Conservation (phyloP, 2,329 filamentous ascomycete species). For the Myotisia sp. region DNA sequence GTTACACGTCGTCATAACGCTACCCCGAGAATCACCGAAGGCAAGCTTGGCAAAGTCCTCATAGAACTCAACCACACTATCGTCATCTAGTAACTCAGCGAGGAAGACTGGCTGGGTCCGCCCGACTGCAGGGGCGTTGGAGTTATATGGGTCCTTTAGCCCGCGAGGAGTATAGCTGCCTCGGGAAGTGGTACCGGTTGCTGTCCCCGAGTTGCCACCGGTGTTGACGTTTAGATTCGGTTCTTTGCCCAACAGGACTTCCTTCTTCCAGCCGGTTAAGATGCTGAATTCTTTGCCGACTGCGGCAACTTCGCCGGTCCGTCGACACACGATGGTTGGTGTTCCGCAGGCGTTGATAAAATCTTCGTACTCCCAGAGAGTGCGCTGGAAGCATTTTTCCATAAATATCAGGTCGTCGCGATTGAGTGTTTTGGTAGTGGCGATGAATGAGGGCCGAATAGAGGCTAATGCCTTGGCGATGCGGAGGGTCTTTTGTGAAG, state of each 20-base stretch:
- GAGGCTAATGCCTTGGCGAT: conserved; percentile 80
- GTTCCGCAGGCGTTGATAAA: conserved; percentile 79
- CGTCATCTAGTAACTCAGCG: conserved; percentile 83
- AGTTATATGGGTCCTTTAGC: conserved; percentile 19
- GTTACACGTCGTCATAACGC: conserved; percentile 68
- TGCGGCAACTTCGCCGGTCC: conserved; percentile 86
- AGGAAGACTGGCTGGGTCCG: conserved; percentile 70
- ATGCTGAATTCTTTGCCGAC: conserved; percentile 96
- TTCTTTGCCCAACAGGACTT: conserved; percentile 74
- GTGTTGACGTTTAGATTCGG: conserved; percentile 77
- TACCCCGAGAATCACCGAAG: conserved; percentile 78
- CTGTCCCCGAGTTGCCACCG: conserved; percentile 34
- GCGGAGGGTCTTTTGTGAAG: conserved; percentile 58
- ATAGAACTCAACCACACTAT: conserved; percentile 86
- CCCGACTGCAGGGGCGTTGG: conserved; percentile 22
- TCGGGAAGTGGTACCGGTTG: conserved; percentile 29
- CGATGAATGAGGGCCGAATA: conserved; percentile 85
- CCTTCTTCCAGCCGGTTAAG: conserved; percentile 84
- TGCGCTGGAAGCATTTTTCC: conserved; percentile 93
- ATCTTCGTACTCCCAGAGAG: conserved; percentile 82
- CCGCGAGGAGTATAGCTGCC: conserved; percentile 37
- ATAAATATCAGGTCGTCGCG: conserved; percentile 86
- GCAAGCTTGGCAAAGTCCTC: conserved; percentile 88
- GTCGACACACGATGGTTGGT: conserved; percentile 78
- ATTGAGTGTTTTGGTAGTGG: conserved; percentile 78